phyloP scores from a whole-genome alignment of 208 protist genomes.

The Crithidia thermophila region DNA sequence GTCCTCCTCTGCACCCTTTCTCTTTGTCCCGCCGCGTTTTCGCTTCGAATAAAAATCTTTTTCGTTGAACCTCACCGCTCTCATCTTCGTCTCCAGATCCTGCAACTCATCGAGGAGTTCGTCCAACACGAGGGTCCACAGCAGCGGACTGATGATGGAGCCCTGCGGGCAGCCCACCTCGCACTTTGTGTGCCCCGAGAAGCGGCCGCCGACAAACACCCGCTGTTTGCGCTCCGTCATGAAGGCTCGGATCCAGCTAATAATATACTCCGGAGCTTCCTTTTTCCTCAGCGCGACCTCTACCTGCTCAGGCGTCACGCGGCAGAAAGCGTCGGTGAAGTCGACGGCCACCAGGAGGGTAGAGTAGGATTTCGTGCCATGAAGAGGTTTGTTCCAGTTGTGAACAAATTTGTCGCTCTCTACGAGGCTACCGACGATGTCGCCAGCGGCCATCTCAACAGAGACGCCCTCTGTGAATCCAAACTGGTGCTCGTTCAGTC shows the following conservation, averaged over 20 bases:
- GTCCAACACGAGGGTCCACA: slow-evolving; percentile 16
- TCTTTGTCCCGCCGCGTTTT: background rate
- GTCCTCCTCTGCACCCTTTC: background rate
- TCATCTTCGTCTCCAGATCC: background rate
- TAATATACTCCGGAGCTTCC: background rate
- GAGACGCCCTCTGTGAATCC: slow-evolving; percentile 5
- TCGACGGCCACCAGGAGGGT: background rate
- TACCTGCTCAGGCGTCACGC: background rate
- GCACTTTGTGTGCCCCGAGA: background rate
- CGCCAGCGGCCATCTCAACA: background rate
- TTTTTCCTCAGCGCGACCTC: background rate
- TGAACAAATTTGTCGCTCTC: background rate
- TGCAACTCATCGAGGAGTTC: slow-evolving; percentile 10
- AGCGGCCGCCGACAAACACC: background rate
- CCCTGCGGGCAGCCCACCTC: slow-evolving; percentile 14
- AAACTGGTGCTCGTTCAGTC: background rate
- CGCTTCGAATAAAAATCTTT: too few species aligned
- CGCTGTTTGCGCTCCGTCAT: background rate
- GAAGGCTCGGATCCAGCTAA: background rate
- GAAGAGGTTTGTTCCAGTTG: background rate
- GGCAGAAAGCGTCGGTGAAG: slow-evolving; percentile 8
- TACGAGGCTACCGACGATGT: background rate
- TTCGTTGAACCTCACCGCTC: background rate
- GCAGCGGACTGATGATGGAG: slow-evolving; percentile 11
- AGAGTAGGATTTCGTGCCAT: background rate